Base-by-base conservation (phyloP, 352 stramenopile species). In the Globisporangium spinosum region DNA sequence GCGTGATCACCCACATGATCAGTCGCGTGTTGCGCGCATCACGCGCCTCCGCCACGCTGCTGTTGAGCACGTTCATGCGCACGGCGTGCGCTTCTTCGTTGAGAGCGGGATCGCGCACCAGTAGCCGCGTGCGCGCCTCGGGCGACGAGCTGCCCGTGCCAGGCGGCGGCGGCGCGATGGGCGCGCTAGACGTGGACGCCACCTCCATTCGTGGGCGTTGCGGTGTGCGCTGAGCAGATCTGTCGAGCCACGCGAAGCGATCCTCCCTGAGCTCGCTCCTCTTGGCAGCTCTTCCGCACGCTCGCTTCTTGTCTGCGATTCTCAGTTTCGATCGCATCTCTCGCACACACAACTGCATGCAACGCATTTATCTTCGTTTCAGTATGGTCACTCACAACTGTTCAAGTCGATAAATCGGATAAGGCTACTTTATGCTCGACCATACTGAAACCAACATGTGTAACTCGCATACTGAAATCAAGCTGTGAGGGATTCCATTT, bases 31-130 rank as follows among this genome's bases (percentile, higher is more conserved):
- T 95, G 58, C 85, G 83, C 47, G 85, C 87, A 13, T 95, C 84
- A 17, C 84, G 85, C 2, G 85, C 87, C 56, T 93, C 87, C 49
- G 91, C 82, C 2, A 95, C 84, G 66, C 79, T 90, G 71, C 79
- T 92, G 71, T 92, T 93, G 58, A 95, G 80, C 62, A 95, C 85
- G 69, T 93, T 95, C 55, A 93, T 75, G 10, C 87, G 84, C 62
- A 95, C 87, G 29, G 84, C 85, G 62, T 93, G 87, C 23, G 82
- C 87, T 66, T 94, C 87, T 65, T 89, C 83, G 45, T 83, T 75
- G 17, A 51, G 43, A 8, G 43, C 43, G 2, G 43, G 43, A 23
- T 79, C 70, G 59, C 76, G 70, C 38, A 53, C 62, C 17, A 85
- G 67, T 43, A 85, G 71, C 57, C 75, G 72, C 61, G 78, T 69